These are phyloP conservation scores for Phymatotrichopsis omnivora DNA, from an alignment of 2,329 filamentous ascomycete species.

Conservation along the genomic window DNA sequence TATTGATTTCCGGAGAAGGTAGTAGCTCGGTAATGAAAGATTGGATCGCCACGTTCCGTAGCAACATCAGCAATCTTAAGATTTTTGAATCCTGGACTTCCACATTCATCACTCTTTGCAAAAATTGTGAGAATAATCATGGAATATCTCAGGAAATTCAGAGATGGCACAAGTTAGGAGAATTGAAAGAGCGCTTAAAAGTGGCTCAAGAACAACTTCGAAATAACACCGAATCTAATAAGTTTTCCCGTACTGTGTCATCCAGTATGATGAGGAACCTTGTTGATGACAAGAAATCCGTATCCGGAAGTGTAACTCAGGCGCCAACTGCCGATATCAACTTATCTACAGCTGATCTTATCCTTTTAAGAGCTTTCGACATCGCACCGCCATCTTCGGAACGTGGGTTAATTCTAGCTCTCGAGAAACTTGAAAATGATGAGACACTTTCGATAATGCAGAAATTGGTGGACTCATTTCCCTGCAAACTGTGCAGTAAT, in stretches of 20 bases:
- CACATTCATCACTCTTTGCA: neutral
- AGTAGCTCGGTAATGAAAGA: neutral
- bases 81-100: neutral
- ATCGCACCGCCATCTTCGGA: conserved; percentile 5
- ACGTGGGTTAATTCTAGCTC: neutral
- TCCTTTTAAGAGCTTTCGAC: too few species aligned
- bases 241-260: too few species aligned
- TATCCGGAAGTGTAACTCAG: too few species aligned
- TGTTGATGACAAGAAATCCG: too few species aligned
- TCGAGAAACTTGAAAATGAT: neutral
- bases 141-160: conserved; percentile 1
- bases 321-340: too few species aligned
- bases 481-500: conserved; percentile 11
- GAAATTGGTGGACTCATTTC: conserved; percentile 1
- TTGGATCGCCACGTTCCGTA: conserved; percentile 2
- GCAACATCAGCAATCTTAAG: conserved; percentile 3
- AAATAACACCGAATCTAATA: too few species aligned
- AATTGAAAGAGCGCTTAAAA: conserved; percentile 1
- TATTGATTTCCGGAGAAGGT: conserved; percentile 3
- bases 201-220: too few species aligned
- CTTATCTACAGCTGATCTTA: too few species aligned
- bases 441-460: conserved; percentile 9
- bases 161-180: conserved; percentile 2
- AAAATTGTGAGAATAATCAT: conserved; percentile 7
- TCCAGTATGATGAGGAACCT: too few species aligned